Base-by-base conservation (phyloP, 192 early-diverging fungal species). In the Linnemannia hyalina region DNA sequence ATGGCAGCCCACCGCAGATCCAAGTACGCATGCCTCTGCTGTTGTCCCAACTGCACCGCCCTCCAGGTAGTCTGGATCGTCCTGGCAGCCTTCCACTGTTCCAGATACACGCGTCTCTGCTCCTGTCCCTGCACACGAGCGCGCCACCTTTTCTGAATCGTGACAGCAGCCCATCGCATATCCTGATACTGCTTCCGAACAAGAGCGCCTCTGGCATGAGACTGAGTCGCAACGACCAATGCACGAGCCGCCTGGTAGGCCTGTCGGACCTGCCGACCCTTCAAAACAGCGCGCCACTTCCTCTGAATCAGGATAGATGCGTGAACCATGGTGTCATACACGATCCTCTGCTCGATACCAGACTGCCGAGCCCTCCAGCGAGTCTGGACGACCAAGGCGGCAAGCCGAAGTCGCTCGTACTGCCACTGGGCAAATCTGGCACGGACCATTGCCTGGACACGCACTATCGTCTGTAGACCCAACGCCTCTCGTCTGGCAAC, bases 351-450 rank as follows among this genome's bases (percentile, higher is more conserved):
- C 44, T 88, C 22, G 2, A 60, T 73, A 22, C 74, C 74, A 6
- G 36, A 16, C 40, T 78, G 78, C 40, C 63, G 68, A 44, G 82
- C 87, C 20, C 82, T 82, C 87, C 87, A 88, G 2, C 44, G 82
- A 4, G 49, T 35, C 71, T 88, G 87, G 4, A 88, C 75, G 7
- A 83, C 70, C 32, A 63, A 47, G 2, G 82, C 82, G 4, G 87
- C 87, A 3, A 44, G 23, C 22, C 77, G 73, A 7, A 80, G 63
- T 26, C 65, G 49, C 70, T 70, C 57, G 57, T 77, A 88, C 26
- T 83, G 57, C 74, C 78, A 83, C 2, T 78, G 82, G 3, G 49
- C 71, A 26, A 70, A 57, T 16, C 72, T 68, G 69, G 68, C 73
- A 40, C 87, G 87, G 10, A 83, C 70, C 32, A 63, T 68, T 3